Conservation (phyloP, 148 eudicot genomes). For the Arctostaphylos glauca region DNA sequence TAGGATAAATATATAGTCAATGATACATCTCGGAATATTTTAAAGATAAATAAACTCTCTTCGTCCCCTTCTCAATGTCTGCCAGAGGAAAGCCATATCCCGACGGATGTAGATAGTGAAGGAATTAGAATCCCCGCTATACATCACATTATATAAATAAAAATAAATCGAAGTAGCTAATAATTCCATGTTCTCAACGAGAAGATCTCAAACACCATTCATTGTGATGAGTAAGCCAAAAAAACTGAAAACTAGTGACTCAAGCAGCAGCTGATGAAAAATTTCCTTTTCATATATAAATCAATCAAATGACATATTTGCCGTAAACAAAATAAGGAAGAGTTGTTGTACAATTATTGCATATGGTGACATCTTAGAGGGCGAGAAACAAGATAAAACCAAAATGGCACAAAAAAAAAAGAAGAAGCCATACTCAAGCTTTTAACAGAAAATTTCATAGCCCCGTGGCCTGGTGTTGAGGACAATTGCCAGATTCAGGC, state of each 20-base stretch:
- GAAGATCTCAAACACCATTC: neutral
- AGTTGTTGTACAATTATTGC: constrained; percentile 7
- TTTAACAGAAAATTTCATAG: neutral
- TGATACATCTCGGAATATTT: no score
- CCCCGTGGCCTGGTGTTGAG: neutral
- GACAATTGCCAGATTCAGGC: constrained; percentile 5
- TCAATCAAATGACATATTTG: neutral
- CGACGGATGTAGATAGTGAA: neutral
- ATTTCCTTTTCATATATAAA: neutral
- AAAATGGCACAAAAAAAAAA: no score
- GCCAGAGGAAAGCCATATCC: no score
- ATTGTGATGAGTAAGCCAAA: neutral
- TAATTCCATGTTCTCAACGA: neutral
- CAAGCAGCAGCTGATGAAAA: neutral
- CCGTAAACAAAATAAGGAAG: neutral
- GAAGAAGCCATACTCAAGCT: neutral
- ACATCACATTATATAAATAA: neutral
- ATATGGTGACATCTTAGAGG: neutral
- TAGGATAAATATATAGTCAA: no score
- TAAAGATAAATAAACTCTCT: no score
- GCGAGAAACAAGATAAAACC: neutral
- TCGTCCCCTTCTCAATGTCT: no score
- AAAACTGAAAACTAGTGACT: neutral
- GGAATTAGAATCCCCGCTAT: neutral
- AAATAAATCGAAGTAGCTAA: neutral